Base-by-base conservation (phyloP, 441 rosid genomes). In the Gossypium gossypioides region DNA sequence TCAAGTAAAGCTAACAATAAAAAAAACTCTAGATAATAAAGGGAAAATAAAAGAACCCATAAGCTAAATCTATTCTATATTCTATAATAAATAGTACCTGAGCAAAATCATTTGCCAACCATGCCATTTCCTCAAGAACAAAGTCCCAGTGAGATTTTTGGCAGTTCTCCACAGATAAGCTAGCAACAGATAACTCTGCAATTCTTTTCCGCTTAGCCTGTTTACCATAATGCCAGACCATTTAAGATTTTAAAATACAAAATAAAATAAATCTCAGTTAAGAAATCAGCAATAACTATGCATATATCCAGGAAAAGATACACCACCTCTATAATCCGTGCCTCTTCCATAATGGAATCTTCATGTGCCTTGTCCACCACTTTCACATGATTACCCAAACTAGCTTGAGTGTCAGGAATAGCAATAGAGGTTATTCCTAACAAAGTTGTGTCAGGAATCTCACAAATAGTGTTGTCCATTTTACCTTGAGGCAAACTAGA, bases 91-190 rank as follows among this genome's bases (percentile, higher is more conserved):
- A 68, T 15, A 68, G 37, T 71, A 96, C 99, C 99, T 96, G 99
- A 2, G 91, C 91, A 86, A 96, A 89, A 83, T 96, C 99, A 81
- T 91, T 91, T 74, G 99, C 99, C 84, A 96, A 76, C 99, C 98
- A 96, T 74, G 88, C 81, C 96, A 96, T 91, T 83, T 96, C 99
- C 93, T 96, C 97, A 16, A 96, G 96, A 79, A 96, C 97, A 84
- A 88, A 96, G 81, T 92, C 96, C 99, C 99, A 96, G 34, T 90
- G 97, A 80, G 85, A 83, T 79, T 80, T 91, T 68, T 73, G 80
- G 67, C 80, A 83, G 72, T 52, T 77, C 80, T 89, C 96, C 75
- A 72, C 65, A 8, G 85, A 80, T 29, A 80, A 73, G 5, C 80
- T 76, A 81, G 84, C 83, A 79, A 82, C 79, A 81, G 92, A 91